phyloP scores from a whole-genome alignment of 306 rosid species.

The Herpetospermum pedunculosum region DNA sequence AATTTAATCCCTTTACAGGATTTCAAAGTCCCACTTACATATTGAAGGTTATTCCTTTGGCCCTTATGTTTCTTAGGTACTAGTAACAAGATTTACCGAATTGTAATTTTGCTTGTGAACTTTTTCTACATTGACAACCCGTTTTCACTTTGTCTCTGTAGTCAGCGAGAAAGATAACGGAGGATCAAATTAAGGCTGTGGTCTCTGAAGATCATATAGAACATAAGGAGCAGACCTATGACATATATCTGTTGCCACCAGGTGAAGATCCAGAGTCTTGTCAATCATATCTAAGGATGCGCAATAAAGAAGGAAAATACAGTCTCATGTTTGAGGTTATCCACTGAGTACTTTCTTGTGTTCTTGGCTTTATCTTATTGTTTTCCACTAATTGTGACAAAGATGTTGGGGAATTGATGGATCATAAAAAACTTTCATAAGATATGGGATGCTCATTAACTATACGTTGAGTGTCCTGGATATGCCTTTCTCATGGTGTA shows the following conservation, averaged over 20 bases:
- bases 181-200: conserved; percentile 57
- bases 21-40: conserved; percentile 95
- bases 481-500: neutral
- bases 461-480: neutral
- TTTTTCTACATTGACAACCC: conserved; percentile 6
- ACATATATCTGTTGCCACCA: conserved; percentile 93
- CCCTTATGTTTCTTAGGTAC: conserved; percentile 11
- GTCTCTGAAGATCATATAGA: conserved; percentile 66
- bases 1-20: conserved; percentile 94
- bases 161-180: conserved; percentile 66
- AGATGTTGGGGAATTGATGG: neutral
- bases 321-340: conserved; percentile 99
- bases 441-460: neutral
- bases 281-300: conserved; percentile 97
- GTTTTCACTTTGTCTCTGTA: conserved; percentile 24
- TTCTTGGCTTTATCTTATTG: neutral
- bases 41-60: conserved; percentile 46
- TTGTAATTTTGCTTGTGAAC: neutral
- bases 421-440: neutral
- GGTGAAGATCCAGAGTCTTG: conserved; percentile 99
- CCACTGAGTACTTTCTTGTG: conserved; percentile 12
- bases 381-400: neutral
- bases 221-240: conserved; percentile 76
- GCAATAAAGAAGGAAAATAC: conserved; percentile 96
- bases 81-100: conserved; percentile 1